Base-by-base conservation (phyloP, 2,329 filamentous ascomycete species). In the Penicillium sp. region DNA sequence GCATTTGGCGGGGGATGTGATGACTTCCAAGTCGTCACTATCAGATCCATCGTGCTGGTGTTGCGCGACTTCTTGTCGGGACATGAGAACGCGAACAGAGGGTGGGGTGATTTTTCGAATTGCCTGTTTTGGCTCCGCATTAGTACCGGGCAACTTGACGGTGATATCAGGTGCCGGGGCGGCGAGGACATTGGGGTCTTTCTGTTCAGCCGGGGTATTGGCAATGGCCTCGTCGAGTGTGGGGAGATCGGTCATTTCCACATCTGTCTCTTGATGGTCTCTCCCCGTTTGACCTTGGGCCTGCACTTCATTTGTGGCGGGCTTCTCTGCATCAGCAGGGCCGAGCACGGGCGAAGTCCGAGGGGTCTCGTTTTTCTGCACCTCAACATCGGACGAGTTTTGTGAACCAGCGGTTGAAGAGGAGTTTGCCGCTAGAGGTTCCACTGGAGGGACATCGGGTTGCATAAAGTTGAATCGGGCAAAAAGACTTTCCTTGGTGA, bases 401-500 rank as follows among this genome's bases (percentile, higher is more conserved):
- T 69, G 66, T 3, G 87, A 89, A 67, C 80, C 85, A 5, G 75
- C 61, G 10, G 74, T 71, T 48, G 78, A 67, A 3, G 70, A 69
- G 8, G 68, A 70, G 18, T 68, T 71, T 4, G 55, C 56, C 10
- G 55, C 55, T 24, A 68, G 65, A 2, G 64, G 51, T 7, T 69
- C 44, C 40, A 65, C 46, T n/a, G 59, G 52, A 20, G 58, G 46
- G 4, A 56, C 44, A n/a, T 61, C 67, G 5, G 79, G 75, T 18
- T 75, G 74, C 63, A 80, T 83, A 64, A 87, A 92, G 66, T 92
- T 91, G 77, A 97, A 96, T 20, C 84, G 84, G 46, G 90, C 87
- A 65, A 97, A 89, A 1, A 99, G 79, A 52, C 89, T 89, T 30
- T 86, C 84, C 61, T 92, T 94, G 6, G 87, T 86, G 58, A 96